phyloP scores from a whole-genome alignment of 768 basidiomycete species.

The Tricholoma terreum region DNA sequence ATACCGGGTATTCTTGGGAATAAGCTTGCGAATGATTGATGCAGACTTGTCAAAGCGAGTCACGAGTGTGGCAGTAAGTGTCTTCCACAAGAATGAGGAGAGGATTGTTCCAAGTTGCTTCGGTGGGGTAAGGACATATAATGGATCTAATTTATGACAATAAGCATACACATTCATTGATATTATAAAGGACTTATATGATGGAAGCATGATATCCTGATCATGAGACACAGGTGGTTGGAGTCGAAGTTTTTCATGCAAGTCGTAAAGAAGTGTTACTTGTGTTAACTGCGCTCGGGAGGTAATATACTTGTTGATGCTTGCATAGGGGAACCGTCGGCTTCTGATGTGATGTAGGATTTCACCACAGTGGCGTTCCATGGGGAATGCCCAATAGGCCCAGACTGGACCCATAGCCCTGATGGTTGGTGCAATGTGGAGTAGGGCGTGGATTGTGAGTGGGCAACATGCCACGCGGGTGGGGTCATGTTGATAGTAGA shows the following conservation, averaged over 20 bases:
- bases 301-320: conserved; percentile 25
- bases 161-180: neutral
- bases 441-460: conserved; percentile 8
- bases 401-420: conserved; percentile 18
- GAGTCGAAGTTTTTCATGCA: conserved; percentile 18
- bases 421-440: conserved; percentile 32
- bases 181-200: conserved; percentile 8
- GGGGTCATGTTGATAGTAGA: conserved; percentile 27
- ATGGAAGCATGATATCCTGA: conserved; percentile 3
- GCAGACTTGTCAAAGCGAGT: neutral
- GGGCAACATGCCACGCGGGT: no score
- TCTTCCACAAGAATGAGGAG: neutral
- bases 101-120: neutral
- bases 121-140: no score
- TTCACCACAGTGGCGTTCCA: conserved; percentile 35
- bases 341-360: conserved; percentile 27
- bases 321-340: conserved; percentile 29
- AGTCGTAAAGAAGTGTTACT: conserved; percentile 24
- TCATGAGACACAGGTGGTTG: conserved; percentile 6
- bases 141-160: neutral
- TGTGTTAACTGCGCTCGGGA: conserved; percentile 30
- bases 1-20: neutral
- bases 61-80: neutral
- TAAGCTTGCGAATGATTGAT: neutral
- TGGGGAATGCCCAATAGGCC: conserved; percentile 36